phyloP scores from a whole-genome alignment of 257 asterid species.

The Voacanga thouarsii region DNA sequence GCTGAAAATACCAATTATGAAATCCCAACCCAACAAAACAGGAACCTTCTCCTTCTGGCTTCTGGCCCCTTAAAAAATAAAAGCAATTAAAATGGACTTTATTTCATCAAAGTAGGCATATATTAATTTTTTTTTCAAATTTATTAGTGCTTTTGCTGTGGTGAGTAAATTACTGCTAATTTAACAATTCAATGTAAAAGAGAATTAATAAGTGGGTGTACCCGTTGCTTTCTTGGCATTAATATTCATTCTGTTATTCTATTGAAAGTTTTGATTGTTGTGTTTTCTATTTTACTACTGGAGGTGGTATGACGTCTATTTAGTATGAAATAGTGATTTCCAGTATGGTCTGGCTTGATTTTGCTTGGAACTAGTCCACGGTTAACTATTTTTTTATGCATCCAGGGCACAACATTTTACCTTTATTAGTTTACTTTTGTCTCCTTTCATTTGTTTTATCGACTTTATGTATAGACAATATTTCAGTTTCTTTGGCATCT shows the following conservation, averaged over 20 bases:
- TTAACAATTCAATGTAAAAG: not conserved
- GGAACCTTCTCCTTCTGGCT: not conserved
- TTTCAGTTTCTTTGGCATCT: conserved; percentile 10
- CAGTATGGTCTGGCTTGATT: not conserved
- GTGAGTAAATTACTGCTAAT: not conserved
- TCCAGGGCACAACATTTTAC: not conserved
- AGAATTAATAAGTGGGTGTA: not conserved
- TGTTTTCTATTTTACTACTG: not conserved
- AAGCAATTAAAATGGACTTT: not conserved
- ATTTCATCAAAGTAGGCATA: not conserved
- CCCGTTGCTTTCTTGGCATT: not conserved
- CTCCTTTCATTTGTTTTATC: not conserved
- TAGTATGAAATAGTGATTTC: not conserved
- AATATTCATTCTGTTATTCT: not conserved
- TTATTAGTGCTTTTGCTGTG: not conserved
- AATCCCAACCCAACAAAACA: not conserved
- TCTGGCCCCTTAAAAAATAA: not conserved
- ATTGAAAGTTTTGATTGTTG: not conserved
- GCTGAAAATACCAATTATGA: not conserved
- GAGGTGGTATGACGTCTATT: not conserved
- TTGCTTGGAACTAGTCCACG: not conserved
- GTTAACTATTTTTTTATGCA: not conserved
- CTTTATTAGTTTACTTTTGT: not conserved
- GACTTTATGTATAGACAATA: not conserved
- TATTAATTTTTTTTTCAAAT: not conserved